Percentiles rank a stretch among this genome's conserved stretches.
phyloP scores from a whole-genome alignment of 805 yeast genomes.

The Citeromyces nyonsensis region DNA sequence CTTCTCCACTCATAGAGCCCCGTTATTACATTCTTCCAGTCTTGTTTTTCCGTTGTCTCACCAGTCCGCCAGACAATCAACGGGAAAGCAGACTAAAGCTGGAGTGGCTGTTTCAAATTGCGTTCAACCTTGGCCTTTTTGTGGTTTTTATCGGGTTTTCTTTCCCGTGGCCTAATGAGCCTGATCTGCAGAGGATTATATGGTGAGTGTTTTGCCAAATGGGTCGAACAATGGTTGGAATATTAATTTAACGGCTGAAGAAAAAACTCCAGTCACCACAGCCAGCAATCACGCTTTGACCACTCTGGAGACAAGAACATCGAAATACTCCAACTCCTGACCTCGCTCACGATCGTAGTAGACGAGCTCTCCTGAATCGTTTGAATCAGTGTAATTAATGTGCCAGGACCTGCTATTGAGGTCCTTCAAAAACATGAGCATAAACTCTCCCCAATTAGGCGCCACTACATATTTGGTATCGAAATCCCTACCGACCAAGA shows the following conservation, averaged over 20 bases:
- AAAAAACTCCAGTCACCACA: too few relatives aligned
- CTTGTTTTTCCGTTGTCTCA: constrained; percentile 53
- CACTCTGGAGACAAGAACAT: constrained; percentile 10
- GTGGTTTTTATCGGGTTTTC: constrained; percentile 42
- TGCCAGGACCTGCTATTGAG: constrained; percentile 63
- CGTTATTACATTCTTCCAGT: constrained; percentile 81
- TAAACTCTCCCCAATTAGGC: constrained; percentile 76
- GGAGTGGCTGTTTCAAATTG: constrained; percentile 51
- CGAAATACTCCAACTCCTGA: constrained; percentile 23
- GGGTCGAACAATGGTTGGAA: too few relatives aligned
- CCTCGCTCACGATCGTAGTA: constrained; percentile 41
- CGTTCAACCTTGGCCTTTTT: constrained; percentile 36
- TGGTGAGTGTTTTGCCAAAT: constrained; percentile 50
- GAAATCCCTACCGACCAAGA: constrained; percentile 80
- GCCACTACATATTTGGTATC: constrained; percentile 78
- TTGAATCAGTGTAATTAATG: constrained; percentile 43
- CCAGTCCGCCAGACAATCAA: constrained; percentile 17
- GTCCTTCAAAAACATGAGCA: constrained; percentile 69
- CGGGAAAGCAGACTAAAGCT: constrained; percentile 18
- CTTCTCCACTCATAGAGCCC: constrained; percentile 90
- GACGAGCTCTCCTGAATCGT: constrained; percentile 54
- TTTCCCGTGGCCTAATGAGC: constrained; percentile 55
- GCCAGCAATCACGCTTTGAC: neutral
- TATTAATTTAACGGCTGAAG: too few relatives aligned
- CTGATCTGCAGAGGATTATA: constrained; percentile 61